Base-by-base conservation (phyloP, 1,139 yeast genomes). In the Hyphopichia fennica region DNA sequence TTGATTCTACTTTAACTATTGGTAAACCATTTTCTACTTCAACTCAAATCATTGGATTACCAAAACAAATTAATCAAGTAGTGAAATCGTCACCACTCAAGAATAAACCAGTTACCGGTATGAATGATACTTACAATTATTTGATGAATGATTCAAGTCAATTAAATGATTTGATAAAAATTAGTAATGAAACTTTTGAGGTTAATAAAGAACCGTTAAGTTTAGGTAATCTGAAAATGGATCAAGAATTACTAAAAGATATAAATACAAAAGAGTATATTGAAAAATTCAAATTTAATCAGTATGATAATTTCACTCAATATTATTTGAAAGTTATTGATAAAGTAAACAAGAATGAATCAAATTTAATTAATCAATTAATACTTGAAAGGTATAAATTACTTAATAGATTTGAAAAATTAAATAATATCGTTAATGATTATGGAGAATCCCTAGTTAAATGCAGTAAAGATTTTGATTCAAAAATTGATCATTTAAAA, bases 321-420 rank as follows among this genome's bases (percentile, higher is more conserved):
- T 16, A 8, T 5, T 34, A 23, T 25, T 4, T 3, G 3, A 15
- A 23, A 11, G 9, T 15, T 11, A 22, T 17, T 23, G 38, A 32
- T 37, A 45, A 44, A 37, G 31, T 20, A 17, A 25, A 27, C 6
- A 18, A 35, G 4, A 16, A 37, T 1, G 41, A 43, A 23, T 23
- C 60, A 6, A 45, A 44, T 1, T 54, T 72, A 20, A 53, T 68
- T 34, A 55, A 63, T 20, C 53, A 59, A 38, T 54, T 74, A 16
- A 58, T 72, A 3, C 38, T 56, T 4, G 60, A 68, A 16, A 62
- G 81, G 49, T 53, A 67, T 23, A 67, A 63, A 46, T 58, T 75
- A 31, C 63, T 69, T 44, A 56, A 58, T 34, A 66, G 67, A 41
- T 70, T 73, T 41, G 68, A 49, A 9, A 27, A 39, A 7, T 39